Evolutionary conservation across 257 asterid species (phyloP).

Genomic region (Nicotiana tomentosiformis): DNA sequence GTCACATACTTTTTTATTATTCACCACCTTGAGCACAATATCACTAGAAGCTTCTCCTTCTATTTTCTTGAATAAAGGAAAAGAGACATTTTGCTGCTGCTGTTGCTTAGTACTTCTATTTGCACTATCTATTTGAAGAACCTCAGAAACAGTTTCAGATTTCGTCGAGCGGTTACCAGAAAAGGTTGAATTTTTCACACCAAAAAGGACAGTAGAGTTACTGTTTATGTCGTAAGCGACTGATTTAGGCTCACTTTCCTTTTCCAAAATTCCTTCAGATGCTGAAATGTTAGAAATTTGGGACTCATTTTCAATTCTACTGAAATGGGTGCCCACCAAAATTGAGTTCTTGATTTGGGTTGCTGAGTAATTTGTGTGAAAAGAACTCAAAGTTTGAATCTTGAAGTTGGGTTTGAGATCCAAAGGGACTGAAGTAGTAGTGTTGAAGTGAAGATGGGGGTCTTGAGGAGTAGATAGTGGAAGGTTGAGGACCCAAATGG

Average conservation of each 20-base stretch:
- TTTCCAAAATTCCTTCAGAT: neutral
- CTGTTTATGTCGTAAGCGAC: neutral
- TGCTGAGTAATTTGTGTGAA: constrained; percentile 21
- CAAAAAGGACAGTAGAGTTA: too few relatives aligned
- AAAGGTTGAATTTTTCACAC: neutral
- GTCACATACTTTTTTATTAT: constrained; percentile 35
- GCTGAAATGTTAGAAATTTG: neutral
- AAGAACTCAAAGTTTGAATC: constrained; percentile 15
- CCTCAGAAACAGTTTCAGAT: neutral
- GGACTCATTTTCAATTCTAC: neutral
- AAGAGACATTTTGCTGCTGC: constrained; percentile 10
- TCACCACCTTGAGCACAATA: constrained; percentile 19
- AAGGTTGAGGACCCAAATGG: constrained; percentile 46
- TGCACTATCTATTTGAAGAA: neutral
- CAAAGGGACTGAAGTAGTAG: constrained; percentile 1
- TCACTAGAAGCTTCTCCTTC: neutral
- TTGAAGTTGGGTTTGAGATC: neutral
- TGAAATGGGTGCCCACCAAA: constrained; percentile 12
- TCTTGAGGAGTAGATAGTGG: constrained; percentile 26
- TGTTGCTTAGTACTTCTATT: constrained; percentile 1
- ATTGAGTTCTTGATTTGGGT: constrained; percentile 18
- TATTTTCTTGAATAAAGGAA: constrained; percentile 2
- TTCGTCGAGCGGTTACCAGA: neutral
- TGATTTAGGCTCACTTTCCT: constrained; percentile 3
- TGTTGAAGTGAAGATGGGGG: constrained; percentile 31